Base-by-base conservation (phyloP, 768 basidiomycete genomes). In the Suillus hirtellus region DNA sequence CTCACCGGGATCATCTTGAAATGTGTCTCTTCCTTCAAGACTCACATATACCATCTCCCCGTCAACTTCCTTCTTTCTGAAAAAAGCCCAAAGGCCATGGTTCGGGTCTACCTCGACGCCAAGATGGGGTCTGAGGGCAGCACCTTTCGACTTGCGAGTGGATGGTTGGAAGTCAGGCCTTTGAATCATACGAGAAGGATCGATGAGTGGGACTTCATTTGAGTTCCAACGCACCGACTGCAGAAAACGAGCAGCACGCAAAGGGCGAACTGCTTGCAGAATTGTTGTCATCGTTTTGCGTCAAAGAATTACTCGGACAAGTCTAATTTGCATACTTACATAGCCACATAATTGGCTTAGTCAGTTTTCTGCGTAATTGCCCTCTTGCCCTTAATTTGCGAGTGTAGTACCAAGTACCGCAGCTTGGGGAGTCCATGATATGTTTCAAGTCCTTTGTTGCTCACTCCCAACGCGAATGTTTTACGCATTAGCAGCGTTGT, bases 21-120 rank as follows among this genome's bases (percentile, higher is more conserved):
- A 61, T 11, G 72, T 66, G 49, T 79, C 70, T 46, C 62, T 65
- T 4, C 70, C 65, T 60, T 80, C 80, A 5, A 82, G 43, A 1
- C 80, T 82, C 67, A 90, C 87, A 66, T 85, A 86, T 46, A 72
- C 77, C n/a, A 79, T 80, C 60, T 79, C 79, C 6, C 84, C 88
- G 42, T 83, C 75, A 54, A 72, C 79, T 24, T 80, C 76, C 69
- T 83, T 86, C 68, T 78, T 81, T 63, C 90, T 81, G 76, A 93
- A 94, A 72, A 94, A 93, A 0, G 80, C 86, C 69, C 84, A 93
- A 8, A 94, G 82, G 1, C 92, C 92, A 72, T 94, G 92, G 64
- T 88, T 82, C 24, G 86, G 82, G 63, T 82, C 77, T 27, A 82
- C 77, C 4, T 75, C 59, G 47, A 85, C 70, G 50, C 76, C 76